These are phyloP conservation scores for Fusarium vanettenii DNA, from an alignment of 2,329 filamentous ascomycete genomes.

Conservation along the genomic window DNA sequence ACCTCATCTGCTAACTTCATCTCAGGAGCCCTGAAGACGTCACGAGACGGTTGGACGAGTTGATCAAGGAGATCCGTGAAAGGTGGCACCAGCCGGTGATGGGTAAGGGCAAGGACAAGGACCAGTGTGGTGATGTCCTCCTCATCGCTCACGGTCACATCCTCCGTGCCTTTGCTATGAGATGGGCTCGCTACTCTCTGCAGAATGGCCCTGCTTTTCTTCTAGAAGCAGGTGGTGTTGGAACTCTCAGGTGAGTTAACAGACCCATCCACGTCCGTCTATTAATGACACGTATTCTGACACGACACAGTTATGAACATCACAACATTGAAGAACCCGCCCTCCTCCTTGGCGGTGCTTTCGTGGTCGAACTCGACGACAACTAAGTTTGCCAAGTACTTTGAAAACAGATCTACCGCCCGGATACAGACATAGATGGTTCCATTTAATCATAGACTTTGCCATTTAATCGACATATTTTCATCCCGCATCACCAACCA, in stretches of 20 bases:
- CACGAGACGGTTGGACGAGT: conserved; percentile 75
- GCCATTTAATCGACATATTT: conserved; percentile 23
- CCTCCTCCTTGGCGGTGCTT: conserved; percentile 80
- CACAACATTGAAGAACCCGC: conserved; percentile 82
- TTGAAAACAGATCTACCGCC: not conserved
- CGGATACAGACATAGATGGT: not conserved
- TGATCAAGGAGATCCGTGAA: conserved; percentile 80
- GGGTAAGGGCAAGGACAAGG: conserved; percentile 58
- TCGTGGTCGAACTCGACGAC: conserved; percentile 60
- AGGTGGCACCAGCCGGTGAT: conserved; percentile 74
- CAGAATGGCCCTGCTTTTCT: conserved; percentile 82
- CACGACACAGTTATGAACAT: conserved; percentile 76
- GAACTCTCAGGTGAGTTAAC: conserved; percentile 74
- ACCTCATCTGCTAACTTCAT: conserved; percentile 15
- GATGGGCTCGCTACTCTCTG: conserved; percentile 82
- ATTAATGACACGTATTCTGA: conserved; percentile 10
- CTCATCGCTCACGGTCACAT: conserved; percentile 94
- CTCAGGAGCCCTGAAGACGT: conserved; percentile 77
- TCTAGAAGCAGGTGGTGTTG: conserved; percentile 89
- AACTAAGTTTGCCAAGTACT: conserved; percentile 4
- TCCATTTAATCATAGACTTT: conserved; percentile 17
- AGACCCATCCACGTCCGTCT: not conserved
- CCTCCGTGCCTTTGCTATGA: conserved; percentile 85
- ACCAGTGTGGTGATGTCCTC: conserved; percentile 54
- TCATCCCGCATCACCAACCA: conserved; percentile 1